Evolutionary conservation across 2,329 filamentous ascomycete genomes (phyloP).

Genomic region (Parascedosporium putredinis): DNA sequence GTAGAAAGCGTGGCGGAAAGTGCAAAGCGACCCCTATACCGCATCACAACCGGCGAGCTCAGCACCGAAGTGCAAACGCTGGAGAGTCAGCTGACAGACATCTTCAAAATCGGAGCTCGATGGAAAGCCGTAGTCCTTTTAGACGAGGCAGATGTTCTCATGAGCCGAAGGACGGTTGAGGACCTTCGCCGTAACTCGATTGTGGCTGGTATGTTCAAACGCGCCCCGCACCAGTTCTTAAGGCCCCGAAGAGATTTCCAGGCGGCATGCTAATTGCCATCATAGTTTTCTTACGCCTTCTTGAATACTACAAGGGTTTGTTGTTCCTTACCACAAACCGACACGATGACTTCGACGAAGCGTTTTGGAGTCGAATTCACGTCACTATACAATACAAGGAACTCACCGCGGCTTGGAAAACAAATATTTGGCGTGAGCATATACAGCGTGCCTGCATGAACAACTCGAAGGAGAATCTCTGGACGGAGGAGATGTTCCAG

Average conservation of each 20-base stretch:
- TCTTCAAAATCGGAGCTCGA: conserved; percentile 17
- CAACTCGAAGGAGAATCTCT: not conserved
- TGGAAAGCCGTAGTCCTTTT: conserved; percentile 27
- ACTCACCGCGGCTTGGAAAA: conserved; percentile 14
- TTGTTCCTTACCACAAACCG: conserved; percentile 31
- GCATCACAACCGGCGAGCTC: not conserved
- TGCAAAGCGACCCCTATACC: not conserved
- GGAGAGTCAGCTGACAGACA: not conserved
- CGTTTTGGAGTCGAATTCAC: conserved; percentile 33
- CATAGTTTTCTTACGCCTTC: conserved; percentile 19
- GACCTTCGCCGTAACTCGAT: conserved; percentile 16
- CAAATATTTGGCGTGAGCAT: conserved; percentile 15
- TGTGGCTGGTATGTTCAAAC: not conserved
- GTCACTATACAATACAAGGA: conserved; percentile 24
- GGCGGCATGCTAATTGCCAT: conserved; percentile 1
- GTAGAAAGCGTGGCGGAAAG: not conserved
- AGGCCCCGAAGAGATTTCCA: not conserved
- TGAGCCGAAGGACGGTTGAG: conserved; percentile 18
- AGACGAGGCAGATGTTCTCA: conserved; percentile 28
- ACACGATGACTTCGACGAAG: conserved; percentile 27
- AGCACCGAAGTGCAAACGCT: not conserved
- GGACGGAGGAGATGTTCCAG: no score
- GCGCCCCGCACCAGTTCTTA: not conserved
- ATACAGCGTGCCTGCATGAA: conserved; percentile 5
- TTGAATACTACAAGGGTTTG: conserved; percentile 26